Conservation (phyloP, 2,329 filamentous ascomycete species). For the Alternaria brassicicola region DNA sequence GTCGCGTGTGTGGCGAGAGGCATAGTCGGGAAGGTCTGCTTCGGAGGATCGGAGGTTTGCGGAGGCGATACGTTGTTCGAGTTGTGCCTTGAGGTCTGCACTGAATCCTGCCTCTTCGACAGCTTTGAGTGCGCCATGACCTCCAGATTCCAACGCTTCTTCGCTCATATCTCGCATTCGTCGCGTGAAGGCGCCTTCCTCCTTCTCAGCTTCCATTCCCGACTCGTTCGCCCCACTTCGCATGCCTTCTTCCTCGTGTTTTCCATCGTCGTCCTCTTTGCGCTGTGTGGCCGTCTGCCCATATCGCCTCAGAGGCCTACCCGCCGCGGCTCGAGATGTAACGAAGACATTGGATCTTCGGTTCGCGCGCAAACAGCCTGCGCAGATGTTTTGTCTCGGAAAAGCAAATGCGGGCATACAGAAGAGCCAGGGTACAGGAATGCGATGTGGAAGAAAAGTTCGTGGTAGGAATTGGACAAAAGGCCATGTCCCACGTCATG, state of each 20-base stretch:
- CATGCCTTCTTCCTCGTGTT: slow-evolving; percentile 23
- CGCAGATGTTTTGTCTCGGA: slow-evolving; percentile 40
- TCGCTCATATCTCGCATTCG: slow-evolving; percentile 66
- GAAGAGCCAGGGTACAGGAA: slow-evolving; percentile 3
- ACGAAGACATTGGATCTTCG: slow-evolving; percentile 16
- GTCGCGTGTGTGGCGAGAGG: slow-evolving; percentile 70
- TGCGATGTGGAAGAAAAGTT: not conserved
- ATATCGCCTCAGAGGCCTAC: slow-evolving; percentile 25
- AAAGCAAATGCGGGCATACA: slow-evolving; percentile 40
- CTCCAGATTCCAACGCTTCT: slow-evolving; percentile 61
- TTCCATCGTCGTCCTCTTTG: slow-evolving; percentile 17
- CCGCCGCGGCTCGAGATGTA: slow-evolving; percentile 12
- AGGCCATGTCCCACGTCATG: slow-evolving; percentile 19
- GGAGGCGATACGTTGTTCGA: slow-evolving; percentile 65
- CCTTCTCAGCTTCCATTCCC: slow-evolving; percentile 19
- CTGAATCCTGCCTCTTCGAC: slow-evolving; percentile 68
- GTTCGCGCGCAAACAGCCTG: slow-evolving; percentile 50
- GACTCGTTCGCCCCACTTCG: not conserved
- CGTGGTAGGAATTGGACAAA: not conserved
- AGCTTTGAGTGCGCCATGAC: slow-evolving; percentile 60
- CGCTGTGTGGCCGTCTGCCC: slow-evolving; percentile 28
- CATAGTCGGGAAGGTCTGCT: slow-evolving; percentile 62
- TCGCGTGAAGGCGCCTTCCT: slow-evolving; percentile 63
- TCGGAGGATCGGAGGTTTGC: slow-evolving; percentile 63
- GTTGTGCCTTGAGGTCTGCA: slow-evolving; percentile 62